These are phyloP conservation scores for Xylaria nigripes DNA, from an alignment of 495 filamentous ascomycete species.

Conservation along the genomic window DNA sequence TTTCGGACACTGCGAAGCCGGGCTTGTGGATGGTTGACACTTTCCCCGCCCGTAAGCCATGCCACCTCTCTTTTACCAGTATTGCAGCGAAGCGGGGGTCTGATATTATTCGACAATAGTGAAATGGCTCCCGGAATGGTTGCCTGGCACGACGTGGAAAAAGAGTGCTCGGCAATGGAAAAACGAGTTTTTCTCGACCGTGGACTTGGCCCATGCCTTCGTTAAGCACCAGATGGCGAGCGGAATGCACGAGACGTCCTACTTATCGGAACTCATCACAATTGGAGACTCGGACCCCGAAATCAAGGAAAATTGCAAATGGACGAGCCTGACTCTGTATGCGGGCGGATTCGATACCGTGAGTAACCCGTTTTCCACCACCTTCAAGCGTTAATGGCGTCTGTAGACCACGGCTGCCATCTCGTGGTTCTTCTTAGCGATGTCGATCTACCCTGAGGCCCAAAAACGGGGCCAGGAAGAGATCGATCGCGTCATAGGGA, in stretches of 20 bases:
- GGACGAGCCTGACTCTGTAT: conserved; percentile 39
- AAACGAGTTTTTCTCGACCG: conserved; percentile 16
- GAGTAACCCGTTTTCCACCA: conserved; percentile 4
- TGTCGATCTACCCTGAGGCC: conserved; percentile 33
- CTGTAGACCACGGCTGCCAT: conserved; percentile 31
- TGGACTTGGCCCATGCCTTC: conserved; percentile 35
- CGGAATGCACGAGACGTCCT: conserved; percentile 30
- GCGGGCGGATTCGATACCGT: conserved; percentile 41
- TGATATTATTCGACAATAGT: conserved; percentile 13
- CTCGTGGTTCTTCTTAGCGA: conserved; percentile 41
- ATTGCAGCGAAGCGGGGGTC: neutral
- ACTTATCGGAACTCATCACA: conserved; percentile 30
- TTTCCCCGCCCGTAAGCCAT: conserved; percentile 15
- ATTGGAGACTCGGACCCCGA: conserved; percentile 19
- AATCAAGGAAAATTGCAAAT: conserved; percentile 32
- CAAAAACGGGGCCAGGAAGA: conserved; percentile 38
- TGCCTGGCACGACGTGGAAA: conserved; percentile 42
- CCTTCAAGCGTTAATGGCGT: neutral
- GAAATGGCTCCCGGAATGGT: conserved; percentile 37
- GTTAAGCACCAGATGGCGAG: conserved; percentile 38
- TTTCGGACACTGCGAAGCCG: conserved; percentile 29
- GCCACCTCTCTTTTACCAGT: neutral
- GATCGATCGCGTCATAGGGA: conserved; percentile 43
- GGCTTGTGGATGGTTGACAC: conserved; percentile 40
- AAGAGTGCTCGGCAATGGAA: conserved; percentile 27